A percentile compares a stretch with the other conserved stretches of the same genome.
These are phyloP conservation scores for Colletotrichum gigasporum DNA, from an alignment of 2,329 filamentous ascomycete genomes.

Conservation along the genomic window DNA sequence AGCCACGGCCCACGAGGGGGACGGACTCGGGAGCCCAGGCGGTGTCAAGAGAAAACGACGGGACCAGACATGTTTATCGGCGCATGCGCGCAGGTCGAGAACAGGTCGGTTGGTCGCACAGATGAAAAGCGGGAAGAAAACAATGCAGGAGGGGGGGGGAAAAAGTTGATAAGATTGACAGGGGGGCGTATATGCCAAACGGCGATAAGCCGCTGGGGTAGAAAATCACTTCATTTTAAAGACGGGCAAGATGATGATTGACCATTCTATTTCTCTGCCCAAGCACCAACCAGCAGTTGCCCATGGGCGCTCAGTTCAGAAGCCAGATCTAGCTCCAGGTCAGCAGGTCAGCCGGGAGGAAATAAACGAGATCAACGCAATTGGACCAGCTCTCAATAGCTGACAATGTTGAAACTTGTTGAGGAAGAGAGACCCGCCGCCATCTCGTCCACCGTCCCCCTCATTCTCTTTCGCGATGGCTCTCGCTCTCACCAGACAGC, in stretches of 20 bases:
- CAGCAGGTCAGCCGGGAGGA: neutral
- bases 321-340: neutral
- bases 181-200: constrained; percentile 16
- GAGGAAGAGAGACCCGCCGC: constrained; percentile 16
- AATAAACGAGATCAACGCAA: constrained; percentile 12
- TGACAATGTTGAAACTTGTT: constrained; percentile 27
- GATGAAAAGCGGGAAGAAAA: neutral
- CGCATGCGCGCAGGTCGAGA: neutral
- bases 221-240: constrained; percentile 30
- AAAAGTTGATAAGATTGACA: constrained; percentile 12
- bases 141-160: neutral
- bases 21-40: neutral
- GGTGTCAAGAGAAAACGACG: neutral
- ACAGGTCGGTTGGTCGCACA: neutral
- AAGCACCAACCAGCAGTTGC: neutral
- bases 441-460: neutral
- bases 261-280: neutral
- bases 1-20: too few species aligned
- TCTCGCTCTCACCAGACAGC: neutral
- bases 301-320: too few species aligned
- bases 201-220: constrained; percentile 20
- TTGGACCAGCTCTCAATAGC: constrained; percentile 21
- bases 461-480: neutral
- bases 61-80: constrained; percentile 1
- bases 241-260: constrained; percentile 23